A percentile compares a stretch with the other conserved stretches of the same genome.
Evolutionary conservation across 345 rosid genomes (phyloP).

Genomic region (Syzygium aromaticum): DNA sequence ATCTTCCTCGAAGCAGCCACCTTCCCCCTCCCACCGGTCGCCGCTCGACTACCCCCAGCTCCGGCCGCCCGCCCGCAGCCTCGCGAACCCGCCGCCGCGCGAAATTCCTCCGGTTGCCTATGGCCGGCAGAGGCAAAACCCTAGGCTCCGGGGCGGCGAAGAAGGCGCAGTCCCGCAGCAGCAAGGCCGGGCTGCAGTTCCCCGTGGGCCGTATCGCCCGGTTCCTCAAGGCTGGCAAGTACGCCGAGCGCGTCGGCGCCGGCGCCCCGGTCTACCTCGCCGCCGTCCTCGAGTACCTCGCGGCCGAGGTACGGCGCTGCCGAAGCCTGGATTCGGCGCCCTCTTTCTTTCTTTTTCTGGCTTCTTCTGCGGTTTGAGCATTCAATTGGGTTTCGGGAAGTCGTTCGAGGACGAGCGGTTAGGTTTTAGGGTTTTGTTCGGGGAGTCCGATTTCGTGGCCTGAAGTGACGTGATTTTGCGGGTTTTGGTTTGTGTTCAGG

Average conservation of each 20-base stretch:
- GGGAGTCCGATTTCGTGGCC: not conserved
- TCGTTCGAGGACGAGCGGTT: not conserved
- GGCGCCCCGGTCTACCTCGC: conserved; percentile 97
- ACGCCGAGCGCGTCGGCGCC: conserved; percentile 94
- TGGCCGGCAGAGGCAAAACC: conserved; percentile 94
- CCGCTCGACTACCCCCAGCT: not conserved
- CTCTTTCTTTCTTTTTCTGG: not conserved
- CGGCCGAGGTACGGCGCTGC: conserved; percentile 58
- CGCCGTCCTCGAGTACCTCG: conserved; percentile 88
- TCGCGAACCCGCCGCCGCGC: not conserved
- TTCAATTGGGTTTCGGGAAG: not conserved
- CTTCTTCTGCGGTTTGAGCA: not conserved
- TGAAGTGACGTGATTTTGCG: not conserved
- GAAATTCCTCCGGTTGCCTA: not conserved
- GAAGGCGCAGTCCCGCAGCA: conserved; percentile 95
- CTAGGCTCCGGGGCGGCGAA: conserved; percentile 77
- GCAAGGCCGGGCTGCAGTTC: conserved; percentile 91
- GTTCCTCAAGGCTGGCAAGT: conserved; percentile 90
- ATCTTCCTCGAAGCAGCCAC: not conserved
- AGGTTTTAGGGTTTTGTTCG: not conserved
- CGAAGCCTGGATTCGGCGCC: not conserved
- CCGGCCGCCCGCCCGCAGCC: not conserved
- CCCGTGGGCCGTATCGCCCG: conserved; percentile 96
- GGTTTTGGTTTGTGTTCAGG: conserved; percentile 18
- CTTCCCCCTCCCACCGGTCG: not conserved